A percentile compares a stretch with the other conserved stretches of the same genome.
phyloP scores from a whole-genome alignment of 208 protist genomes.

The Acanthamoeba lenticulata region DNA sequence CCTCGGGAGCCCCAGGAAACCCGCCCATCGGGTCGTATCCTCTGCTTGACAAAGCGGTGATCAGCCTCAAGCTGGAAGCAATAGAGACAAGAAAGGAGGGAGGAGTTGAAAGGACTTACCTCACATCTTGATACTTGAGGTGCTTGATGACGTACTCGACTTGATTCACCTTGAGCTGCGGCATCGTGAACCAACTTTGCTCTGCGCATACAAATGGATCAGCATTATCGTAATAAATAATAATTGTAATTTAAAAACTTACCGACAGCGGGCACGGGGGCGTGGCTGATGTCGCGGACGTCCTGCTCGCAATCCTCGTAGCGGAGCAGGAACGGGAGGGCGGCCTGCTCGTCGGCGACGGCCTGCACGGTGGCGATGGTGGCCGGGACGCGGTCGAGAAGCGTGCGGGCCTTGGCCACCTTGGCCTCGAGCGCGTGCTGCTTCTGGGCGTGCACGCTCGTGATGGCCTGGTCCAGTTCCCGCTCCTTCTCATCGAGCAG shows the following conservation, averaged over 20 bases:
- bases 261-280: not conserved
- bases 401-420: not conserved
- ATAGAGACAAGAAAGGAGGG: not conserved
- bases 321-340: not conserved
- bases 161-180: not conserved
- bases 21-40: too few species aligned
- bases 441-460: not conserved
- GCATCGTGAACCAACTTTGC: not conserved
- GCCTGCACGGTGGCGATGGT: not conserved
- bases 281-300: not conserved
- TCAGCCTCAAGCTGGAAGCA: too few species aligned
- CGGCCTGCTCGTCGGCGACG: not conserved
- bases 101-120: not conserved
- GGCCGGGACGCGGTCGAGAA: not conserved
- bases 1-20: too few species aligned
- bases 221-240: too few species aligned
- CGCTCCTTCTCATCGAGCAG: slow-evolving; percentile 32
- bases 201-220: not conserved
- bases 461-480: slow-evolving; percentile 9
- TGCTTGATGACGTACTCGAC: not conserved
- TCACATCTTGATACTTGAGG: not conserved
- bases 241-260: too few species aligned
- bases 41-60: too few species aligned
- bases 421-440: not conserved
- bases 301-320: not conserved